Percentiles rank a stretch among this genome's conserved stretches.
phyloP scores from a whole-genome alignment of 1,284 basidiomycete species.

The Cryptococcus sp. region DNA sequence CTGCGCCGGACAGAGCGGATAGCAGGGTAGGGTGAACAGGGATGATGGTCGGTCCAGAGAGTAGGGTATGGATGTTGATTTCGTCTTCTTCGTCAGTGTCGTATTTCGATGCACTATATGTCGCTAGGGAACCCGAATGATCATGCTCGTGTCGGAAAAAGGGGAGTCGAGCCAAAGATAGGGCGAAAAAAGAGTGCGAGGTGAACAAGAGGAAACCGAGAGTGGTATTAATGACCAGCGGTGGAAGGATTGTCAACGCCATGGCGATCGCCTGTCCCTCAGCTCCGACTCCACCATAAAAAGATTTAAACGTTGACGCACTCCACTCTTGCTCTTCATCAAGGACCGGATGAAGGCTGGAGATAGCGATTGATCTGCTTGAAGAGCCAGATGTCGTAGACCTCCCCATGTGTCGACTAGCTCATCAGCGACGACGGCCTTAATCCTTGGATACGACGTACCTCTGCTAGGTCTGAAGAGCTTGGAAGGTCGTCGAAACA shows the following conservation, averaged over 20 bases:
- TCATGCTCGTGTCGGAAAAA: slow-evolving; percentile 28
- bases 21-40: slow-evolving; percentile 43
- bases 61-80: slow-evolving; percentile 36
- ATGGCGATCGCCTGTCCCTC: slow-evolving; percentile 23
- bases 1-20: slow-evolving; percentile 39
- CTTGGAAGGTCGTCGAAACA: slow-evolving; percentile 44
- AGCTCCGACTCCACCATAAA: background rate
- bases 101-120: background rate
- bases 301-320: slow-evolving; percentile 7
- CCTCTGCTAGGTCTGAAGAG: slow-evolving; percentile 44
- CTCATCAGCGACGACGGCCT: background rate
- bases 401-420: slow-evolving; percentile 46
- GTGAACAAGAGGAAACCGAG: slow-evolving; percentile 46
- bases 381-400: slow-evolving; percentile 40
- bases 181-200: slow-evolving; percentile 42
- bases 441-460: slow-evolving; percentile 2
- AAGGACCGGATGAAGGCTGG: slow-evolving; percentile 39
- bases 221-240: slow-evolving; percentile 42
- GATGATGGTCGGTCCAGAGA: slow-evolving; percentile 36
- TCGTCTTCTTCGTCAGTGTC: slow-evolving; percentile 37
- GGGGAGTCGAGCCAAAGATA: slow-evolving; percentile 33
- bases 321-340: slow-evolving; percentile 33
- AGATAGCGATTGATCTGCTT: slow-evolving; percentile 41
- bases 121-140: background rate
- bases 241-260: slow-evolving; percentile 35